Percentiles rank a stretch among this genome's conserved stretches.
These are phyloP conservation scores for Trametes cubensis DNA, from an alignment of 768 basidiomycete genomes.

Conservation along the genomic window DNA sequence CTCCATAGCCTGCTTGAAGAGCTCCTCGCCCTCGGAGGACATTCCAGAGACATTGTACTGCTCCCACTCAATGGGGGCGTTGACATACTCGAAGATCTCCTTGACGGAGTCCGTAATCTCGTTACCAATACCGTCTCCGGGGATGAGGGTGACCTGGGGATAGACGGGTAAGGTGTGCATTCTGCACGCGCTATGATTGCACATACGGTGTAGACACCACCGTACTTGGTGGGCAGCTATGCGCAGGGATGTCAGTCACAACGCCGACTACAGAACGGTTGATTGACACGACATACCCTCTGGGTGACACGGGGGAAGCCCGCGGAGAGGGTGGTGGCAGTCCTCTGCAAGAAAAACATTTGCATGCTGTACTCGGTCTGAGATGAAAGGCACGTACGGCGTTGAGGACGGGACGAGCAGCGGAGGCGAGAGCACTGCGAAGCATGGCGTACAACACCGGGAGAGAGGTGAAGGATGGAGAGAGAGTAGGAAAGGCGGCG, in stretches of 20 bases:
- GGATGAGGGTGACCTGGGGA: conserved; percentile 88
- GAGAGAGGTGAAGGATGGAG: neutral
- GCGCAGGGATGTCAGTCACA: neutral
- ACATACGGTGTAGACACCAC: conserved; percentile 87
- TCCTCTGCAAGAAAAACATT: conserved; percentile 46
- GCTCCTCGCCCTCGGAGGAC: conserved; percentile 89
- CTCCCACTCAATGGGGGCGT: conserved; percentile 99
- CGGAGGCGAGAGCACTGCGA: conserved; percentile 62
- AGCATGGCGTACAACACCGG: conserved; percentile 49
- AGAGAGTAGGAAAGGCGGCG: conserved; percentile 18
- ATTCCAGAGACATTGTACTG: conserved; percentile 97
- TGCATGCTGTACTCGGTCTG: conserved; percentile 18
- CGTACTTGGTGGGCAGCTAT: conserved; percentile 88
- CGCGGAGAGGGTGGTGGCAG: conserved; percentile 76
- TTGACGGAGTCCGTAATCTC: conserved; percentile 99
- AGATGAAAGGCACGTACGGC: conserved; percentile 45
- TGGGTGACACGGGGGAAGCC: conserved; percentile 77
- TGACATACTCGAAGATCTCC: conserved; percentile 96
- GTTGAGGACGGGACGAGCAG: conserved; percentile 56
- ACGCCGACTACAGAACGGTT: neutral
- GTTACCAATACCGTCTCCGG: conserved; percentile 95
- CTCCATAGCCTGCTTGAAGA: conserved; percentile 98
- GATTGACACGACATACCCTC: conserved; percentile 52
- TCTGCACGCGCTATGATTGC: conserved; percentile 11
- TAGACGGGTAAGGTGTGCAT: conserved; percentile 6